Base-by-base conservation (phyloP, 2,329 filamentous ascomycete genomes). In the Emericellopsis cladophorae region DNA sequence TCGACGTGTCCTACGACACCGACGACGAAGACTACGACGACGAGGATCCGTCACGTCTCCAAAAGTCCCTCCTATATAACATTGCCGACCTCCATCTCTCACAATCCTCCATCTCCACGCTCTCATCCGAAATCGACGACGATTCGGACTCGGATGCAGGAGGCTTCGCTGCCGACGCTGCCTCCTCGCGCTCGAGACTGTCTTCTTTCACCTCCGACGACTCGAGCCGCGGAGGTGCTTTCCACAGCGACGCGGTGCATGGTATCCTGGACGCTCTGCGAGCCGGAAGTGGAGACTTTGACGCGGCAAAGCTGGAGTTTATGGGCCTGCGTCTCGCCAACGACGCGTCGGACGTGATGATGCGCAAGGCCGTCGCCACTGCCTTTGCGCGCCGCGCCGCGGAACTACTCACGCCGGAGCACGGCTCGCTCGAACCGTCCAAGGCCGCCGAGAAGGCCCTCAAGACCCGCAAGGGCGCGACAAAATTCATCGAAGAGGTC, bases 321-420 rank as follows among this genome's bases (percentile, higher is more conserved):
- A 94, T 89, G 67, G 85, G 87, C 37, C 70, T 96, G n/a, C 82
- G 90, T 10, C 85, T 98, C 59, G 83, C 81, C 41, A 86, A 84
- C 52, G 87, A 96, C 53, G 92, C 92, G 3, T 89, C 87, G 1
- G 90, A 95, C 54, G 74, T 81, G 48, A 84, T 92, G 59, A 85
- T 96, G 53, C 84, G 90, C 36, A 81, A 82, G 29, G 88, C 92
- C 14, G 81, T 96, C 21, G 86, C 86, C 3, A 77, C 81, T 2
- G 84, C 89, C 1, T 90, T 96, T 56, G 83, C 86, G 52, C 86
- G 84, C 52, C 81, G 84, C 43, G 82, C 89, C 36, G 73, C 79
- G 6, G 81, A 88, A 56, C 72, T 95, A 21, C 55, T 69, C 46
- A 65, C 64, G 41, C 66, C 62, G 11, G 68, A 69, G 22, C 61